Evolutionary conservation across 345 rosid species (phyloP), one percentile per base, ranked within the genome.

Genomic region (Eutrema japonicum): DNA sequence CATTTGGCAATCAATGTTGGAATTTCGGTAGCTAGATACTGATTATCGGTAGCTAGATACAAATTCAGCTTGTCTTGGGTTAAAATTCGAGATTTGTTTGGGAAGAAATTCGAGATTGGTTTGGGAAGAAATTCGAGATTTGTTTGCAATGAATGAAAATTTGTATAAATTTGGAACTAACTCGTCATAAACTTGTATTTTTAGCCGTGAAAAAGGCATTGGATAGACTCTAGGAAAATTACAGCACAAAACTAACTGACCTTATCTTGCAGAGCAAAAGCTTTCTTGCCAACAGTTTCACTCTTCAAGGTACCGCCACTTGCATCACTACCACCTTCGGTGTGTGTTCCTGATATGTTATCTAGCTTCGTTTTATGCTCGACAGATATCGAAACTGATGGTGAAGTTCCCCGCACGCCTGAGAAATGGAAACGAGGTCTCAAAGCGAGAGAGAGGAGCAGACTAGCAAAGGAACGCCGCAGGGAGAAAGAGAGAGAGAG

Each of bases 261-360:
- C 97, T 94, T 94, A 78, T 95, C 97, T 80, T 94, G 98, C 80
- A 92, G 68, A 26, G 96, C 93, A 83, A 95, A 95, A 63, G 90
- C 88, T 72, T 86, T 90, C 70, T 69, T 88, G 85, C 85, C 82
- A 67, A 85, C 74, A 56, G 91, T 92, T 83, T 91, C 96, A 74
- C 70, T 84, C 86, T 87, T 90, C 76, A 83, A 74, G 61, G 81
- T 77, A 73, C 87, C 52, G 36, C 80, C 46, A 62, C 77, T 65
- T 38, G 38, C 61, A 59, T 74, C 84, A 60, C 81, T 80, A 67
- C 85, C 84, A 8, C 83, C 82, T 75, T 78, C 83, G 16, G 74
- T 75, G 51, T 82, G 80, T 64, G 81, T 68, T 71, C 81, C 81
- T 41, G 83, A 68, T 71, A 49, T 35, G 72, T 22, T 82, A 49